Evolutionary conservation across 495 filamentous ascomycete species (phyloP), one percentile per base, ranked within the genome.

Genomic region (Xylaria palmicola): DNA sequence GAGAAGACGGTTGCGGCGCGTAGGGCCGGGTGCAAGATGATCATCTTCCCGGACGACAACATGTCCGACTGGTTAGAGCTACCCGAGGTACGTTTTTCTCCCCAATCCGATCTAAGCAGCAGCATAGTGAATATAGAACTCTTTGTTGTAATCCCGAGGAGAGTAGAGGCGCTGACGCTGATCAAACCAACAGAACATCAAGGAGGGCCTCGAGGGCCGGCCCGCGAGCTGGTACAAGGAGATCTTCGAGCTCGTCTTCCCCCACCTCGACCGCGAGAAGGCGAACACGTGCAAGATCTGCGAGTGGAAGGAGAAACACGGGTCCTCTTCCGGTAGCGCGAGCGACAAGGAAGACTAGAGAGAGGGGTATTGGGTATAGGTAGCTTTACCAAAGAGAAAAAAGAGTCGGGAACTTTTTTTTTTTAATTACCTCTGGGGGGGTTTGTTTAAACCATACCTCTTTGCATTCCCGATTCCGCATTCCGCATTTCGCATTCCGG

Each of bases 1-100:
- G 95, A 99, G 83, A 99, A 99, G 86, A 96, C 94, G n/a, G 94
- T 99, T 52, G 95, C 95, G 49, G 95, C 95, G 50, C 83, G 93
- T 63, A 83, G 95, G 58, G 94, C 95, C 48, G 95, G 95, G 59
- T 95, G 92, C 60, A 94, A 88, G 78, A 97, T 85, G 80, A 86
- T 99, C 67, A 88, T 99, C 67, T 99, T 99, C 81, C 95, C 95
- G 47, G 79, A 83, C 45, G 95, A 98, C 77, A 98, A 98, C 79
- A 84, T 87, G 79, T 90, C 88, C 41, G 94, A 99, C 81, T 99
- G 95, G 95, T 78, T 98, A 48, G 95, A 99, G 76, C 83, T 99
- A 67, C 95, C 95, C 71, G 91, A 97, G 83, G 94, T 98, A 79
- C 74, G 88, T 75, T 41, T 57, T 26, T 15, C 47, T 39, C 53